Conservation (phyloP, 2,329 filamentous ascomycete species). For the Eutypa lata region DNA sequence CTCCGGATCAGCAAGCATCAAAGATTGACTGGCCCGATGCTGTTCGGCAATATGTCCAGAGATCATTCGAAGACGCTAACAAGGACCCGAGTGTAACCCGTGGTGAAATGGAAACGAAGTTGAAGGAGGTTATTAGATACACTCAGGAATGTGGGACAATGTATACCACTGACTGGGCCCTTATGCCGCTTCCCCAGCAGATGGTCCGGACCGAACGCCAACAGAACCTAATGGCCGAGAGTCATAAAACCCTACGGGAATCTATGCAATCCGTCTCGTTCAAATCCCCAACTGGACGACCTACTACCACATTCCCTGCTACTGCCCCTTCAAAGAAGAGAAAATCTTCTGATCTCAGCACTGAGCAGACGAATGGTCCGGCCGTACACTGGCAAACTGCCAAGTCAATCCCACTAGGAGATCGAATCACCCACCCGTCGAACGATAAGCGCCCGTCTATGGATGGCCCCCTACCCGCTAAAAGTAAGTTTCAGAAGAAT, state of each 20-base stretch:
- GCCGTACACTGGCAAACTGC: conserved; percentile 77
- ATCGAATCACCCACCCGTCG: conserved; percentile 67
- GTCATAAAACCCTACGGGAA: conserved; percentile 45
- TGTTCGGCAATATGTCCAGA: conserved; percentile 85
- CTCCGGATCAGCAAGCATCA: conserved; percentile 39
- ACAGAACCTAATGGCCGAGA: conserved; percentile 55
- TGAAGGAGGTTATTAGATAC: conserved; percentile 81
- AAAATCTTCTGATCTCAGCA: conserved; percentile 68
- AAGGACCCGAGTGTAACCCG: conserved; percentile 59
- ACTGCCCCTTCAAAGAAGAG: conserved; percentile 65
- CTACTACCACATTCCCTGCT: conserved; percentile 11
- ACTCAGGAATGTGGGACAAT: conserved; percentile 74
- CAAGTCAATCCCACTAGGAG: conserved; percentile 58
- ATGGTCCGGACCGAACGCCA: conserved; percentile 72
- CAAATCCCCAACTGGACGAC: conserved; percentile 6
- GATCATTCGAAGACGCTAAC: conserved; percentile 78
- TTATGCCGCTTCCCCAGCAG: conserved; percentile 78
- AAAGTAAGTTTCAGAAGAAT: conserved; percentile 87
- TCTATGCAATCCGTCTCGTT: conserved; percentile 11
- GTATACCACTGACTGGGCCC: conserved; percentile 76
- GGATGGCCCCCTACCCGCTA: conserved; percentile 41
- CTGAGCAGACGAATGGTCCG: conserved; percentile 45
- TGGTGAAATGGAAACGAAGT: conserved; percentile 74
- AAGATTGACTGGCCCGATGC: conserved; percentile 77
- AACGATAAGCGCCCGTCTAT: conserved; percentile 43